Conservation (phyloP, 2,329 filamentous ascomycete genomes). For the Chalara sp. region DNA sequence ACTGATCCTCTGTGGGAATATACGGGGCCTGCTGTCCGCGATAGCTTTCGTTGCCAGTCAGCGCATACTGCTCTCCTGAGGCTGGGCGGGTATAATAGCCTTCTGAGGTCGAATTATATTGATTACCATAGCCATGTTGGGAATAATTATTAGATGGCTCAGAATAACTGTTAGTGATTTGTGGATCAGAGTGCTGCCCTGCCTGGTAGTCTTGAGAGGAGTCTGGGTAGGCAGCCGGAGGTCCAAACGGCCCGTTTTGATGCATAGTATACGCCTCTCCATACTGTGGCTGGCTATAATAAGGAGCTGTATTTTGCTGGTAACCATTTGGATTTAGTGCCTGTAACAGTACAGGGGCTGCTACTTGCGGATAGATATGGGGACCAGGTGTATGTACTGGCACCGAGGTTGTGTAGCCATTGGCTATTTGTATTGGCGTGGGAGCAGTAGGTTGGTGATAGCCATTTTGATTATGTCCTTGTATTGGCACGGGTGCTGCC, state of each 20-base stretch:
- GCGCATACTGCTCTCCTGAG: conserved; percentile 14
- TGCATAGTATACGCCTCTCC: conserved; percentile 25
- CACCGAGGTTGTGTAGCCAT: no score
- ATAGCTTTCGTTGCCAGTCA: conserved; percentile 10
- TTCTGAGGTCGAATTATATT: conserved; percentile 15
- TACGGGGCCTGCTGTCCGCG: conserved; percentile 14
- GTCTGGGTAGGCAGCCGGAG: conserved; percentile 20
- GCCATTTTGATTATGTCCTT: conserved; percentile 14
- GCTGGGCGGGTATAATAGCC: conserved; percentile 14
- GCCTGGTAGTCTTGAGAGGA: conserved; percentile 17
- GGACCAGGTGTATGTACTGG: no score
- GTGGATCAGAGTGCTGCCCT: conserved; percentile 18
- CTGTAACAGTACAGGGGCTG: not conserved
- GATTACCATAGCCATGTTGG: conserved; percentile 19
- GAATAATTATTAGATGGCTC: conserved; percentile 18
- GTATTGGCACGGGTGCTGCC: conserved; percentile 16
- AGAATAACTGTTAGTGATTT: conserved; percentile 15
- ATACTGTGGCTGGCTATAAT: conserved; percentile 29
- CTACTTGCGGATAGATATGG: no score
- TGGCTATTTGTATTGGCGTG: conserved; percentile 4
- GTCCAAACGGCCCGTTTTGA: conserved; percentile 24
- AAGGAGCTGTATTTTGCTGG: conserved; percentile 24
- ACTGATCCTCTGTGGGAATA: conserved; percentile 12
- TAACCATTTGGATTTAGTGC: conserved; percentile 19
- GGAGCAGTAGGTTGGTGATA: conserved; percentile 25